phyloP scores from a whole-genome alignment of 1,284 basidiomycete species.

The Ustilago trichophora region DNA sequence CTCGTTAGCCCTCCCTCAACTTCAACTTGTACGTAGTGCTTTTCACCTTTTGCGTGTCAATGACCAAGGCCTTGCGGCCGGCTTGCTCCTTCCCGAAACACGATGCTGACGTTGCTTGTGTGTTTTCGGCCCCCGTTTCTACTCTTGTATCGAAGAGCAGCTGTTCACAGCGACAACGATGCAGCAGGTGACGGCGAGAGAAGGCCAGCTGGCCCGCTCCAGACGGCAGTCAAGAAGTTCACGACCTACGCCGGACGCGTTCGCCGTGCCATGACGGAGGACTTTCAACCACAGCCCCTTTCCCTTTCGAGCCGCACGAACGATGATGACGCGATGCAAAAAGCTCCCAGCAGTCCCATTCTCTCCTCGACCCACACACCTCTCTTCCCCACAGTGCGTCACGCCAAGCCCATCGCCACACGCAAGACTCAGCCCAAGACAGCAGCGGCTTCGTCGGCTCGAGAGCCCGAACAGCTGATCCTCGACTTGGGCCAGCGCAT shows the following conservation, averaged over 20 bases:
- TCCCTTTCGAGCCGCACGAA: not conserved
- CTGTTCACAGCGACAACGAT: not conserved
- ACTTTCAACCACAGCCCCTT: slow-evolving; percentile 3
- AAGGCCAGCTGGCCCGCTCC: slow-evolving; percentile 2
- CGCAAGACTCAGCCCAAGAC: slow-evolving; percentile 18
- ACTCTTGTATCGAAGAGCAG: slow-evolving; percentile 5
- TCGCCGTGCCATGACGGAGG: slow-evolving; percentile 37
- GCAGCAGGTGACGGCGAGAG: not conserved
- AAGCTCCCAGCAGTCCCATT: slow-evolving; percentile 30
- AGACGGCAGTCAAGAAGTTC: slow-evolving; percentile 20
- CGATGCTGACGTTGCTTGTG: slow-evolving; percentile 12
- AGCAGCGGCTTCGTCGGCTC: not conserved
- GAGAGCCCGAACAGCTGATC: slow-evolving; percentile 52
- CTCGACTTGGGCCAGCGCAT: slow-evolving; percentile 58
- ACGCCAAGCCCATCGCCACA: slow-evolving; percentile 2
- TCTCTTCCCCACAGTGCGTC: slow-evolving; percentile 17
- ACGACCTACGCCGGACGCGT: slow-evolving; percentile 36
- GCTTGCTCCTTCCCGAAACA: too few species aligned
- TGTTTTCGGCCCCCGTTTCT: slow-evolving; percentile 1
- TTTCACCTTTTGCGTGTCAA: slow-evolving; percentile 8
- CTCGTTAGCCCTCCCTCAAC: slow-evolving; percentile 18
- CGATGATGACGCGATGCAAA: slow-evolving; percentile 18
- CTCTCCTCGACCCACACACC: slow-evolving; percentile 11
- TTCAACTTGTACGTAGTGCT: slow-evolving; percentile 45
- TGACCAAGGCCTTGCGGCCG: too few species aligned